Percentiles rank a stretch among this genome's conserved stretches.
These are phyloP conservation scores for Bryoglossum gracile DNA, from an alignment of 495 filamentous ascomycete genomes.

Conservation along the genomic window DNA sequence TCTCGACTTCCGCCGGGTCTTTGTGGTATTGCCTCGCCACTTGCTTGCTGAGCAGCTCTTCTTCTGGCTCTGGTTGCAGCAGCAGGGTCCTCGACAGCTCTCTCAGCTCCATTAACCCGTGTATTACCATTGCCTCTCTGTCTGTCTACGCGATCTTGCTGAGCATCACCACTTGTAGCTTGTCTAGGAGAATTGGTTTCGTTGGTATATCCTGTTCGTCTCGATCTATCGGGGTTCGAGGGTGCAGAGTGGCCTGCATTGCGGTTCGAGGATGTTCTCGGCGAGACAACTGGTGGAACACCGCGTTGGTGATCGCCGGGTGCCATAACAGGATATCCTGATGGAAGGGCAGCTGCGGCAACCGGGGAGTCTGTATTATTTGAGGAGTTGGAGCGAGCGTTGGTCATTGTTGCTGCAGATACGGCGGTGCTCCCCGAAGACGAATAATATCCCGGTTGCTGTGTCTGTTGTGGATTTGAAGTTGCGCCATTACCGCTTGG, in stretches of 20 bases:
- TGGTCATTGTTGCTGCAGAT: constrained; percentile 38
- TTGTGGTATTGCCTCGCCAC: constrained; percentile 34
- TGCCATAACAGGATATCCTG: constrained; percentile 28
- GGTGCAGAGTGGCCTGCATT: constrained; percentile 19
- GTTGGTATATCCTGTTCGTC: constrained; percentile 24
- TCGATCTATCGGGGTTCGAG: constrained; percentile 15
- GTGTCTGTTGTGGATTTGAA: constrained; percentile 27
- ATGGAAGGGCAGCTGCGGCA: constrained; percentile 34
- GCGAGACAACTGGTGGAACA: constrained; percentile 44
- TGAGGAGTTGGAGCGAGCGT: constrained; percentile 29
- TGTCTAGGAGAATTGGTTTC: constrained; percentile 37
- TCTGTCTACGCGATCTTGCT: constrained; percentile 18
- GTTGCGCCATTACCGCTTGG: constrained; percentile 47
- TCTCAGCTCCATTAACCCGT: constrained; percentile 19
- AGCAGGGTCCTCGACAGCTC: constrained; percentile 30
- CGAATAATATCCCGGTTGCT: constrained; percentile 39
- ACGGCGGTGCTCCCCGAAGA: constrained; percentile 41
- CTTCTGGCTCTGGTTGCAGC: constrained; percentile 44
- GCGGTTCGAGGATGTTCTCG: constrained; percentile 57
- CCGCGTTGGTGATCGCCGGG: constrained; percentile 27
- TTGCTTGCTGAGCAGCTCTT: constrained; percentile 35
- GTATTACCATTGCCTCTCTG: constrained; percentile 32
- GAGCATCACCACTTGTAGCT: constrained; percentile 34
- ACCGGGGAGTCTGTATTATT: constrained; percentile 30
- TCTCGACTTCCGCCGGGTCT: constrained; percentile 42